Percentiles rank a stretch among this genome's conserved stretches.
Evolutionary conservation across 129 eudicot species (phyloP).

Genomic region (Flaveria linearis): DNA sequence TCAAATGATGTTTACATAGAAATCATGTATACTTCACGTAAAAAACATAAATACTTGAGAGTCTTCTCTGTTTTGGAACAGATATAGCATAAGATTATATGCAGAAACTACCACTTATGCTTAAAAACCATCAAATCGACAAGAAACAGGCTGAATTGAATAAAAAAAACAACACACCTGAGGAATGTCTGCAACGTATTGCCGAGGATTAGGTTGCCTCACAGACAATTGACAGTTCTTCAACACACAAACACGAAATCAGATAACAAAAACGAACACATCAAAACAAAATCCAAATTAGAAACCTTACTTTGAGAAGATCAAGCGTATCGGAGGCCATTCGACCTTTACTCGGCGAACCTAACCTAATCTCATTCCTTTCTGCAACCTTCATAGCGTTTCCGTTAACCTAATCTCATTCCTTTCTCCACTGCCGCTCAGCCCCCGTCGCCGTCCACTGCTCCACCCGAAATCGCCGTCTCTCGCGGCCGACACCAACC

Average conservation of each 20-base stretch:
- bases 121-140: neutral
- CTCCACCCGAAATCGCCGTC: too few relatives aligned
- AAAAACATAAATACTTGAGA: neutral
- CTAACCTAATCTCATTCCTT: constrained; percentile 68
- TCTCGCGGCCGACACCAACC: too few relatives aligned
- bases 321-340: constrained; percentile 83
- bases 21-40: neutral
- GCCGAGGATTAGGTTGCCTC: constrained; percentile 88
- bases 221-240: constrained; percentile 92
- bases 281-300: neutral
- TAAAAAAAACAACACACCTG: constrained; percentile 49
- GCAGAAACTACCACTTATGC: neutral
- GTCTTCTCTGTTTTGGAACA: neutral
- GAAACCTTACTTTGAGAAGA: constrained; percentile 61
- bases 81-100: neutral
- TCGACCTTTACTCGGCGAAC: constrained; percentile 92
- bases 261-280: constrained; percentile 10
- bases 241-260: constrained; percentile 14
- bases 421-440: too few relatives aligned
- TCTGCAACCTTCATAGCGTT: constrained; percentile 28
- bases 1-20: neutral
- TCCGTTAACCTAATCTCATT: too few relatives aligned
- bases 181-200: constrained; percentile 92
- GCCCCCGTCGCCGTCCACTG: too few relatives aligned
- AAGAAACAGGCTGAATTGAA: neutral